These are phyloP conservation scores for Malus fusca DNA, from an alignment of 306 rosid species.

Conservation along the genomic window DNA sequence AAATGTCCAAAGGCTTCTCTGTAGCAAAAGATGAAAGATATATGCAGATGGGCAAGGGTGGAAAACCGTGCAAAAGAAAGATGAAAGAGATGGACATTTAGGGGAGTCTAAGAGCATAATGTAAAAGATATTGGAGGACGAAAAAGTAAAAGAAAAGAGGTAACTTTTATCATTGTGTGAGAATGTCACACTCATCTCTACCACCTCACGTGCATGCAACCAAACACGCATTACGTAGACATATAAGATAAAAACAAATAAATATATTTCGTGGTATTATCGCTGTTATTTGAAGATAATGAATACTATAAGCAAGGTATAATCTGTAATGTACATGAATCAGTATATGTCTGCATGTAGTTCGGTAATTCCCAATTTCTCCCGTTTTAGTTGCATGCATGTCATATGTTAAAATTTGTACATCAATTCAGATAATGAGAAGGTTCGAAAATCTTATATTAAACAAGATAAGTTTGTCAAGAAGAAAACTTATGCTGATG, in stretches of 20 bases:
- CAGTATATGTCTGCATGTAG: no score
- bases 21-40: background rate
- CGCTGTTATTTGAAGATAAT: background rate
- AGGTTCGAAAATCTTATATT: no score
- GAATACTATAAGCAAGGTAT: no score
- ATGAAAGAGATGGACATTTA: constrained; percentile 42
- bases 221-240: constrained; percentile 26
- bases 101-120: constrained; percentile 40
- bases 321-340: no score
- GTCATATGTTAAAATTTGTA: no score
- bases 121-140: constrained; percentile 73
- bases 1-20: background rate
- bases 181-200: constrained; percentile 53
- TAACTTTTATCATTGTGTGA: constrained; percentile 59
- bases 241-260: background rate
- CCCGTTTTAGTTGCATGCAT: no score
- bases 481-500: no score
- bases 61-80: constrained; percentile 25
- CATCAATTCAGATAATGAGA: no score
- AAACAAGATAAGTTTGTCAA: no score
- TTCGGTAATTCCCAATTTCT: no score
- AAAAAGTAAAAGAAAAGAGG: constrained; percentile 68
- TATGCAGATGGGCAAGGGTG: constrained; percentile 6
- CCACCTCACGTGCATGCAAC: constrained; percentile 84
- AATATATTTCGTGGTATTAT: background rate